A percentile compares a stretch with the other conserved stretches of the same genome.
Conservation (phyloP, 2,329 filamentous ascomycete species). For the Ceratocystis alfenasii region DNA sequence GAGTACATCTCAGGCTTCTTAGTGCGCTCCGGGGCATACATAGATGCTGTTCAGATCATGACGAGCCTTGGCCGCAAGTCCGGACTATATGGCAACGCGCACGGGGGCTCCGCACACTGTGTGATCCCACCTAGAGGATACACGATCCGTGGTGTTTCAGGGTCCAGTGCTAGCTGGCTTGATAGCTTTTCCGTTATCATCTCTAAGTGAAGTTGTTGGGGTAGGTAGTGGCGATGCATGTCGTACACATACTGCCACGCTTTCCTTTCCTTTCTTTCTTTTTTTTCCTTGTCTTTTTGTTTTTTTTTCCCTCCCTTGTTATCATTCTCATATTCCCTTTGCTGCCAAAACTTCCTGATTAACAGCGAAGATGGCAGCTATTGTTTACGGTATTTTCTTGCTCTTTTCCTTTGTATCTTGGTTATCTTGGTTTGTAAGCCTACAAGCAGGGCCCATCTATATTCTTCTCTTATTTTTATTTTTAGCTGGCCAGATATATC, state of each 20-base stretch:
- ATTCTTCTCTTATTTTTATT: neutral
- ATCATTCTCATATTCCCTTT: neutral
- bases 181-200: conserved; percentile 75
- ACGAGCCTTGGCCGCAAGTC: conserved; percentile 83
- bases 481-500: neutral
- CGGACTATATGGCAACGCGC: conserved; percentile 67
- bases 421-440: neutral
- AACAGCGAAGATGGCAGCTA: neutral
- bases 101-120: conserved; percentile 68
- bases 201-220: conserved; percentile 24
- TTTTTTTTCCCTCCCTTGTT: conserved; percentile 14
- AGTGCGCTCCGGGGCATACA: conserved; percentile 65
- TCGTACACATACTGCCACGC: neutral
- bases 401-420: neutral
- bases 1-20: conserved; percentile 83
- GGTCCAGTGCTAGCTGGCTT: conserved; percentile 67
- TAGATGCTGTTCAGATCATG: conserved; percentile 80
- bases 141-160: conserved; percentile 75
- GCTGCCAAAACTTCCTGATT: conserved; percentile 1
- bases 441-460: neutral
- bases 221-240: conserved; percentile 8
- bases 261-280: neutral
- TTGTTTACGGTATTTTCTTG: neutral
- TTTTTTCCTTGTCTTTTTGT: neutral
- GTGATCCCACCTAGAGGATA: conserved; percentile 82